Evolutionary conservation across 148 eudicot genomes (phyloP), one percentile per base, ranked within the genome.

Genomic region (Cornus controversa): DNA sequence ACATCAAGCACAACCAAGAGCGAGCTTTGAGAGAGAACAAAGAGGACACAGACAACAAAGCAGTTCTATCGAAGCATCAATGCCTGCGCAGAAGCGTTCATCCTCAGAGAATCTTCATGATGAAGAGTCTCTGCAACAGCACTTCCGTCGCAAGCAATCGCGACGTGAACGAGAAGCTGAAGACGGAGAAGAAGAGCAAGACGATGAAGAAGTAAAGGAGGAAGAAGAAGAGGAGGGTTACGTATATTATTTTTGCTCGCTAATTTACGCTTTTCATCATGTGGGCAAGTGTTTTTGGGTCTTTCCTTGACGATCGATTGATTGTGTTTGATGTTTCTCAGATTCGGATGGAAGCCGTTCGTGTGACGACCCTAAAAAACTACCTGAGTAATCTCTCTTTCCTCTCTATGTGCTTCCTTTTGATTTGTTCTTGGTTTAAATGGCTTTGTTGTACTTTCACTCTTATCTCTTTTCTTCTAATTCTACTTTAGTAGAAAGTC

Each of bases 81-180:
- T 76, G 78, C 78, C 78, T 47, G 78, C 78, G 7, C 78, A 67
- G 71, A 76, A 76, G 78, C 78, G 78, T 28, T 28, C 72, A 25
- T 54, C 78, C 45, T 76, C 72, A 2, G 78, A 76, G 29, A 76
- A 66, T 76, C 28, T 76, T 76, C 47, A 50, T 65, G 78, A 67
- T 31, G 77, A 66, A 14, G 27, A 31, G 34, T 67, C 65, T 24
- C 72, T 66, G 60, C 78, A 67, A 31, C 78, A 66, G 64, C 78
- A 75, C 45, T 27, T 28, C 71, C 78, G 78, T 26, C 78, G 72
- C 47, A 68, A 76, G 47, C 71, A 76, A 69, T 67, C 50, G 78
- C 78, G 78, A 31, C 70, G 71, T 15, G 78, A 76, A 67, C 64
- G 71, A 47, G 71, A 27, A 66, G 78, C 29, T 27, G 71, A 75